Conservation (phyloP, 2,329 filamentous ascomycete species). For the Xylaria sp. region DNA sequence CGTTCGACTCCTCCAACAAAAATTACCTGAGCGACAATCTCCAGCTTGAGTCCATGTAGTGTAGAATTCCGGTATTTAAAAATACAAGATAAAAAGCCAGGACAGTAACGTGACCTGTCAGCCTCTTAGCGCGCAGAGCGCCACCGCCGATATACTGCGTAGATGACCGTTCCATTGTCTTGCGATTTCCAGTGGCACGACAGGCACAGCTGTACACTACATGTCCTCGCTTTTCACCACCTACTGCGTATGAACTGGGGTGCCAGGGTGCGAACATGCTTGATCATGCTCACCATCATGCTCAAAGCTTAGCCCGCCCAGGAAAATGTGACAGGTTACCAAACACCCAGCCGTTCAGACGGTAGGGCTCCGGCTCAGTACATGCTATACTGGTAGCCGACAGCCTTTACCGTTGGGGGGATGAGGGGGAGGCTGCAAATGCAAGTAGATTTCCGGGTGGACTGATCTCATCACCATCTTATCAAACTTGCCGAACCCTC, state of each 20-base stretch:
- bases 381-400: conserved; percentile 20
- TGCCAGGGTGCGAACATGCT: conserved; percentile 8
- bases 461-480: conserved; percentile 18
- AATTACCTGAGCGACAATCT: conserved; percentile 19
- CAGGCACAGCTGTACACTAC: conserved; percentile 19
- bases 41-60: conserved; percentile 17
- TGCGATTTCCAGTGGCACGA: conserved; percentile 29
- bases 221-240: conserved; percentile 22
- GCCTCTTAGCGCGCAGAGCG: conserved; percentile 31
- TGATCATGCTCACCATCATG: conserved; percentile 25
- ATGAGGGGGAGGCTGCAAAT: conserved; percentile 5
- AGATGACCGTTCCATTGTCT: conserved; percentile 31
- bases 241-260: conserved; percentile 7
- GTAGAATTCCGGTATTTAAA: not conserved
- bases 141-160: conserved; percentile 15
- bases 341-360: conserved; percentile 20
- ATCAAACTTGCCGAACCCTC: conserved; percentile 36
- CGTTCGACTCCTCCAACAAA: conserved; percentile 27
- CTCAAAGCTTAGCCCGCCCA: conserved; percentile 13
- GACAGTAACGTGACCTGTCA: conserved; percentile 35
- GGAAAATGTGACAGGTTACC: conserved; percentile 36
- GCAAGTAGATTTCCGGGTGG: conserved; percentile 2
- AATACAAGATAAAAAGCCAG: not conserved
- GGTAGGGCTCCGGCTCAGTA: conserved; percentile 16
- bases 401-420: not conserved